Evolutionary conservation across 352 stramenopile genomes (phyloP), one percentile per base, ranked within the genome.

Genomic region (Pythium brachiatum): DNA sequence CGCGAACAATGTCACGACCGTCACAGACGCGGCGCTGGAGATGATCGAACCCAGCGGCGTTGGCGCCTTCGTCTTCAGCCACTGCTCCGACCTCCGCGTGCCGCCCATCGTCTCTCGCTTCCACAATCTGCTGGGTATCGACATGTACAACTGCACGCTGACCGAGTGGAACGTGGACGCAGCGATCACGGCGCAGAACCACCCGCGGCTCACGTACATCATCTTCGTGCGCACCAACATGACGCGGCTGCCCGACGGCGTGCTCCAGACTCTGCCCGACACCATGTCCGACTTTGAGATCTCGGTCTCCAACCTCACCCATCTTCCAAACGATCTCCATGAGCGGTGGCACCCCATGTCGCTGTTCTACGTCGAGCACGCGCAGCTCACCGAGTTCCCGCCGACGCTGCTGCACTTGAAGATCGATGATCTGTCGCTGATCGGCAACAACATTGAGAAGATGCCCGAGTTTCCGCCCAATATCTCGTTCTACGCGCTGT

Each of bases 141-240:
- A 89, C 21, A 64, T 86, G 1, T 89, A 70, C 64, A 89, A 89
- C 50, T 76, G 75, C 12, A 81, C 79, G 1, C 57, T 87, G 0
- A 25, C 57, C 0, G 60, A 73, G 21, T 89, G 79, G 77, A 57
- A 53, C 0, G 21, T 15, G 0, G 64, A 82, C 0, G 72, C 76
- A 3, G 72, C 69, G 15, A 57, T 88, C 38, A 78, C 73, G 11
- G 62, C 58, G 8, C 25, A 54, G 0, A 56, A 69, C 20, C 75
- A 85, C 23, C 68, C 64, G 7, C 47, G 59, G 1, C 66, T 85
- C 43, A 60, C 68, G 0, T 76, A 76, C 23, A 69, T 83, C n/a
- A 62, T 77, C 25, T 75, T 87, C 27, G 67, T 72, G 4, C 70
- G 69, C 29, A 64, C 73, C 20, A 83, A 87, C 59, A 84, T 89